phyloP scores from a whole-genome alignment of 495 filamentous ascomycete species.

The Aspergillus sparsus region DNA sequence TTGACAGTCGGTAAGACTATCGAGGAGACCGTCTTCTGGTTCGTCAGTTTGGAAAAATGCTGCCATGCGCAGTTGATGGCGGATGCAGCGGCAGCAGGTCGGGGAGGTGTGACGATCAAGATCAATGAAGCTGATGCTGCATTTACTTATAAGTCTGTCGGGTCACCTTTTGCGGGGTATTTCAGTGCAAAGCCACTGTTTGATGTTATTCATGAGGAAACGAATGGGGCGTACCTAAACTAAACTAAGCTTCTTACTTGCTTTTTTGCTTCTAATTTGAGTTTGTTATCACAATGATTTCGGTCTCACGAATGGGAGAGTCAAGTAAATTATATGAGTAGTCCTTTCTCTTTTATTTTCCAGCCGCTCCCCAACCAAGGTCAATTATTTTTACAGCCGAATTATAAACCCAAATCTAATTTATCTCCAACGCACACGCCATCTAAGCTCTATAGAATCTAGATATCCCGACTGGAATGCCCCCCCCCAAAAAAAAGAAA shows the following conservation, averaged over 20 bases:
- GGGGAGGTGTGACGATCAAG: slow-evolving; percentile 64
- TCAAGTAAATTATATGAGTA: too few species aligned
- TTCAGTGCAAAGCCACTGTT: slow-evolving; percentile 75
- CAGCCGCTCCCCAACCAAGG: too few species aligned
- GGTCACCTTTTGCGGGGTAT: slow-evolving; percentile 62
- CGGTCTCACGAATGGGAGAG: slow-evolving; percentile 5
- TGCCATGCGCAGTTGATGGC: slow-evolving; percentile 76
- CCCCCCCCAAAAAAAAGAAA: too few species aligned
- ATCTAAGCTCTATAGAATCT: too few species aligned
- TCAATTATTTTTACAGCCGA: too few species aligned
- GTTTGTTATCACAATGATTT: background rate
- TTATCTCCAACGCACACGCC: too few species aligned
- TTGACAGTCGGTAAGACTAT: slow-evolving; percentile 58
- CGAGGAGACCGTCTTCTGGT: slow-evolving; percentile 71
- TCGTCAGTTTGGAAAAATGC: slow-evolving; percentile 71
- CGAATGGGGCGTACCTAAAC: slow-evolving; percentile 57
- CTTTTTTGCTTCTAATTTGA: background rate
- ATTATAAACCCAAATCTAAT: too few species aligned
- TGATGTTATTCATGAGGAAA: slow-evolving; percentile 69
- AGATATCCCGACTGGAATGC: too few species aligned
- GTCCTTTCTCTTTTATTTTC: too few species aligned
- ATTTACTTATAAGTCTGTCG: slow-evolving; percentile 68
- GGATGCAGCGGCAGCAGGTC: slow-evolving; percentile 69
- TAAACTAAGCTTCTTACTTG: slow-evolving; percentile 18
- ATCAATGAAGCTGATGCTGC: slow-evolving; percentile 67